phyloP scores from a whole-genome alignment of 192 early-diverging fungal species.

The Coemansia sp. region DNA sequence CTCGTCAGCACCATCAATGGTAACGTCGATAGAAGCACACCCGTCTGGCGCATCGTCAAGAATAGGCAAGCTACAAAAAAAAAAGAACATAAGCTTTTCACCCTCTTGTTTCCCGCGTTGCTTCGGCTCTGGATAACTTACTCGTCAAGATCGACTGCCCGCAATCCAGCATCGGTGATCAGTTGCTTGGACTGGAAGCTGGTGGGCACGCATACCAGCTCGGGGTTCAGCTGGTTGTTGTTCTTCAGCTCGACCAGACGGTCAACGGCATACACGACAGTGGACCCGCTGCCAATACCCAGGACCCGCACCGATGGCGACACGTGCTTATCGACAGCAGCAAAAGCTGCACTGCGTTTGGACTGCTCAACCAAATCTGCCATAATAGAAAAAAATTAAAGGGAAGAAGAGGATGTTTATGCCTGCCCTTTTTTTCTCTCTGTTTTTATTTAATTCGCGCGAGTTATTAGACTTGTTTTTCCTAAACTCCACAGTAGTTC shows the following conservation, averaged over 20 bases:
- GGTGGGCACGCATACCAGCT: constrained; percentile 86
- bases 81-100: not conserved
- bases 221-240: constrained; percentile 48
- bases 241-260: constrained; percentile 72
- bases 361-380: constrained; percentile 62
- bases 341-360: constrained; percentile 83
- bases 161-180: constrained; percentile 78
- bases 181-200: constrained; percentile 88
- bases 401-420: not conserved
- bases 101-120: no score
- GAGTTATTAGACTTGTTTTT: not conserved
- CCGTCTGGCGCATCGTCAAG: constrained; percentile 42
- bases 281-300: constrained; percentile 85
- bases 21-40: constrained; percentile 63
- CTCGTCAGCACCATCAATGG: constrained; percentile 91
- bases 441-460: not conserved
- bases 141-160: constrained; percentile 73
- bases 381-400: constrained; percentile 14
- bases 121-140: constrained; percentile 35
- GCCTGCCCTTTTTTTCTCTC: not conserved
- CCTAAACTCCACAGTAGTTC: not conserved
- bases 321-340: constrained; percentile 88
- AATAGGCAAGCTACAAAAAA: constrained; percentile 57
- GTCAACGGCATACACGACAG: constrained; percentile 84
- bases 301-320: constrained; percentile 64